A percentile compares a stretch with the other conserved stretches of the same genome.
These are phyloP conservation scores for Scytalidium lignicola DNA, from an alignment of 2,329 filamentous ascomycete species.

Conservation along the genomic window DNA sequence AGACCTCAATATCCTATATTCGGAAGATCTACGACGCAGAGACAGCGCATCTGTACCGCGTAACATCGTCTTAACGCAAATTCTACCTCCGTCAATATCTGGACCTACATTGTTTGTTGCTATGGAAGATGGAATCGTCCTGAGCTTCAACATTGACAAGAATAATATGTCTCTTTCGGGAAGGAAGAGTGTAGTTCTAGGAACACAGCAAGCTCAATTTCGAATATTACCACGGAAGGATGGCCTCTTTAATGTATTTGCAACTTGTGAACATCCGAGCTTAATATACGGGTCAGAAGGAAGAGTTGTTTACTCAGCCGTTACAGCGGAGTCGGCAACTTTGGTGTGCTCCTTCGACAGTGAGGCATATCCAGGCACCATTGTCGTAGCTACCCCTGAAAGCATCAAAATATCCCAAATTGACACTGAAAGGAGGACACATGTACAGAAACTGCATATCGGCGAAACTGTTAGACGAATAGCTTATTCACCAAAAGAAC, in stretches of 20 bases:
- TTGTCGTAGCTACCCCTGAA: slow-evolving; percentile 72
- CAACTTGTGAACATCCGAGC: slow-evolving; percentile 89
- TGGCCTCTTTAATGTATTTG: slow-evolving; percentile 75
- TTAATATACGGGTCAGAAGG: slow-evolving; percentile 88
- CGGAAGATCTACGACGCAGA: slow-evolving; percentile 54
- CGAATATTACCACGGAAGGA: slow-evolving; percentile 67
- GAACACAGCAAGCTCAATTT: slow-evolving; percentile 78
- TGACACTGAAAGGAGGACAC: slow-evolving; percentile 80
- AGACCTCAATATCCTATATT: slow-evolving; percentile 60
- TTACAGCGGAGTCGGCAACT: slow-evolving; percentile 81
- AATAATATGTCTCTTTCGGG: slow-evolving; percentile 59
- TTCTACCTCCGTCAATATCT: slow-evolving; percentile 55
- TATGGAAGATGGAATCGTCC: slow-evolving; percentile 86
- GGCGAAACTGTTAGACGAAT: slow-evolving; percentile 81
- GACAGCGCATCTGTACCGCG: slow-evolving; percentile 76
- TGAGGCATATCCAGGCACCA: slow-evolving; percentile 72
- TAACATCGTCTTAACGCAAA: slow-evolving; percentile 72
- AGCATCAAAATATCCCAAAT: slow-evolving; percentile 76
- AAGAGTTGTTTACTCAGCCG: slow-evolving; percentile 85
- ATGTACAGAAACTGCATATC: slow-evolving; percentile 75
- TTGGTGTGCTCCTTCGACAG: slow-evolving; percentile 79
- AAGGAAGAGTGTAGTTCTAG: slow-evolving; percentile 77
- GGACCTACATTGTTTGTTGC: slow-evolving; percentile 79
- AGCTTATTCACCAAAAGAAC: slow-evolving; percentile 74
- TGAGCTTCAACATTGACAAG: slow-evolving; percentile 71